Base-by-base conservation (phyloP, 129 eudicot species). In the Centaurea solstitialis region DNA sequence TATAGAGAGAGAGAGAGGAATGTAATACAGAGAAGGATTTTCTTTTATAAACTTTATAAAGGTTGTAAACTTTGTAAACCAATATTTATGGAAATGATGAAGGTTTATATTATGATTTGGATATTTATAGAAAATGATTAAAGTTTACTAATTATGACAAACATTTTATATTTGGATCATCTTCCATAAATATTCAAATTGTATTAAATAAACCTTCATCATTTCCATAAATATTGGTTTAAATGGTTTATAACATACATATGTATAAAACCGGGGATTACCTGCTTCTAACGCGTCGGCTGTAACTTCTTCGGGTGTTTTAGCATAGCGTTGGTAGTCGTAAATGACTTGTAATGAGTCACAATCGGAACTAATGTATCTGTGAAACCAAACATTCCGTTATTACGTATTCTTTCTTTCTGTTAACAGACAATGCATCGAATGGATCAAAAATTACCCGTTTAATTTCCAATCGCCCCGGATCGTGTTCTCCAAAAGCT, bases 221-320 rank as follows among this genome's bases (percentile, higher is more conserved):
- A 3, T 33, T 33, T 33, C 4, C 37, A 33, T 33, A 33, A 4
- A 33, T 33, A 33, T 33, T 2, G 37, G 37, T 33, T 33, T 33
- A 2, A 33, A 33, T 33, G 37, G 37, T 33, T 33, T 33, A 33
- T 5, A 33, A 33, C 37, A 24, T 13, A 50, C 3, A 10, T 35
- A 38, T 6, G 15, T 7, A 17, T 9, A 57, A 57, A 70, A 70
- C 20, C 41, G 26, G 59, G n/a, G 22, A n/a, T 17, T 22, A 50
- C 90, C 90, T 82, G 92, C 92, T 33, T 81, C 72, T 68, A 89
- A 79, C 20, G 92, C 86, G 38, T 73, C 82, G 8, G 92, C 90
- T 39, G 80, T 75, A 13, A 84, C 88, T 66, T 86, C 83, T 45
- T 89, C 90, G 0, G 88, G 90, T 24, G 88, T 89, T 64, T 80